Evolutionary conservation across 1,284 basidiomycete species (phyloP).

Genomic region (Puccinia polysora): DNA sequence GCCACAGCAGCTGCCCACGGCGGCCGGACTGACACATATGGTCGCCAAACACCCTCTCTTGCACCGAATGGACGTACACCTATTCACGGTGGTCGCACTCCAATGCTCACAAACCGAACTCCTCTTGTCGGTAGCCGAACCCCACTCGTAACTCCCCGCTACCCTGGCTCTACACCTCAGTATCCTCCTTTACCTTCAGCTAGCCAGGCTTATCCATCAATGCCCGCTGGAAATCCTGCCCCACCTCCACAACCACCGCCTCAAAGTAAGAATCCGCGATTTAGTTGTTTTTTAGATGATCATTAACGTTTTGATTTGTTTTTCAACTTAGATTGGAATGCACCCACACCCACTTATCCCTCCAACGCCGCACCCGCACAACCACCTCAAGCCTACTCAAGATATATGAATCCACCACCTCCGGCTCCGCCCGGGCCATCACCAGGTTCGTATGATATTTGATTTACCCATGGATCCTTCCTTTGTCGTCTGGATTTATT

Average conservation of each 20-base stretch:
- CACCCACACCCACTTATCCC: slow-evolving; percentile 6
- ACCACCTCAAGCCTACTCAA: slow-evolving; percentile 23
- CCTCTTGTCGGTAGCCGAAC: slow-evolving; percentile 34
- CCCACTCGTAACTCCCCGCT: slow-evolving; percentile 22
- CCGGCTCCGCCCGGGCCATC: slow-evolving; percentile 10
- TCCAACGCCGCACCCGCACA: neutral
- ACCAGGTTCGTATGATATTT: too few relatives aligned
- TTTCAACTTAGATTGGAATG: slow-evolving; percentile 17
- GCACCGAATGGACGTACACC: slow-evolving; percentile 28
- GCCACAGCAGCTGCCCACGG: slow-evolving; percentile 23
- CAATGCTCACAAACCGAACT: slow-evolving; percentile 34
- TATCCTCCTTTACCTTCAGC: slow-evolving; percentile 31
- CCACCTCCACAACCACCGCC: slow-evolving; percentile 35
- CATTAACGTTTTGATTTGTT: neutral
- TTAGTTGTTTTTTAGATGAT: too few relatives aligned
- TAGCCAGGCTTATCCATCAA: slow-evolving; percentile 14
- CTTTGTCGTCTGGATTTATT: too few relatives aligned
- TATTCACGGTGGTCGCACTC: slow-evolving; percentile 35
- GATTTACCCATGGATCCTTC: too few relatives aligned
- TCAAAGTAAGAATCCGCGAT: slow-evolving; percentile 2
- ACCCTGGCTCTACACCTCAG: slow-evolving; percentile 35
- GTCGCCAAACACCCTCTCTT: slow-evolving; percentile 37
- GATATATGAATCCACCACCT: slow-evolving; percentile 19
- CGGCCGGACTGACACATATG: slow-evolving; percentile 29
- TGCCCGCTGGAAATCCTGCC: slow-evolving; percentile 10